Percentiles rank a stretch among this genome's conserved stretches.
These are phyloP conservation scores for Coccomyxa sp. DNA, from an alignment of 139 green algal genomes.

Conservation along the genomic window DNA sequence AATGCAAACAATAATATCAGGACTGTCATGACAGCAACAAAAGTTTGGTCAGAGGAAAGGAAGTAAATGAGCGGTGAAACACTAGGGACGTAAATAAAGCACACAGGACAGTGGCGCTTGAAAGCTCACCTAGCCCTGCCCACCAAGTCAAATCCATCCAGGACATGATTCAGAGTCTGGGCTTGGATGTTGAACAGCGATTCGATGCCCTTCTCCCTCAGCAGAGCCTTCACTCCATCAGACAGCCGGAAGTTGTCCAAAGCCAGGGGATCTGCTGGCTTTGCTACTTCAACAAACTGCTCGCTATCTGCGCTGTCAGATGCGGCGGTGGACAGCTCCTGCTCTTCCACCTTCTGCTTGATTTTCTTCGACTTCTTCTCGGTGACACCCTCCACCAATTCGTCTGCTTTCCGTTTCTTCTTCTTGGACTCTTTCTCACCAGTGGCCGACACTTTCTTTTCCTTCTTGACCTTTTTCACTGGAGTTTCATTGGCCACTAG, in stretches of 20 bases:
- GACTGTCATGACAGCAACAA: too few species aligned
- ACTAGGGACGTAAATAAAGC: too few species aligned
- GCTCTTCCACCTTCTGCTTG: constrained; percentile 8
- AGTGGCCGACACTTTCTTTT: neutral
- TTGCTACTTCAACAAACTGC: constrained; percentile 1
- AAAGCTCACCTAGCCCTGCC: constrained; percentile 63
- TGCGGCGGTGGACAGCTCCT: neutral
- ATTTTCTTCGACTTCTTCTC: constrained; percentile 23
- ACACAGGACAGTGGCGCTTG: neutral
- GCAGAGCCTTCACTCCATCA: constrained; percentile 59
- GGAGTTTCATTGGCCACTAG: neutral
- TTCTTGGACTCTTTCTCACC: constrained; percentile 21
- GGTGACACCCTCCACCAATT: neutral
- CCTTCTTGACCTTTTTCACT: constrained; percentile 7
- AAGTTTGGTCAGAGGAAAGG: too few species aligned
- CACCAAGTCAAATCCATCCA: constrained; percentile 86
- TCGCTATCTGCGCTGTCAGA: constrained; percentile 3
- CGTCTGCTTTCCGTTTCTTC: constrained; percentile 17
- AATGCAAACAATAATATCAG: neutral
- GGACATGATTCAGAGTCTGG: constrained; percentile 62
- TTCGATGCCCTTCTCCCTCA: constrained; percentile 80
- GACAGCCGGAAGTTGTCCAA: constrained; percentile 80
- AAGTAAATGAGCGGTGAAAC: too few species aligned
- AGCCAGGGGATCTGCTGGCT: constrained; percentile 39
- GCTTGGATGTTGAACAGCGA: constrained; percentile 94